Base-by-base conservation (phyloP, 2,329 filamentous ascomycete genomes). In the Hymenoscyphus albidus region DNA sequence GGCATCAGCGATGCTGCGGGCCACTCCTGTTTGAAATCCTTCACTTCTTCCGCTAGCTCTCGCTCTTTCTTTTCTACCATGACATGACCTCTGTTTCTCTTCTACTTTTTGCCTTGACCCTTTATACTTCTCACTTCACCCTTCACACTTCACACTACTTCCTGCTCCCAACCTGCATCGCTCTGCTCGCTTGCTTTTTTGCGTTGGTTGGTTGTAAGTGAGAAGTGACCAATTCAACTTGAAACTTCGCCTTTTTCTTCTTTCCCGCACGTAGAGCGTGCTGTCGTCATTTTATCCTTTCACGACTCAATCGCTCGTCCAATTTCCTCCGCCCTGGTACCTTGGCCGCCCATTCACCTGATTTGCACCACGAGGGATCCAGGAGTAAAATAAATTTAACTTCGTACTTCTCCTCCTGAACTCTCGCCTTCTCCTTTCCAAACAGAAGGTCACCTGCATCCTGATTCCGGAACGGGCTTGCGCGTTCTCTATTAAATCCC, bases 41-140 rank as follows among this genome's bases (percentile, higher is more conserved):
- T 51, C 44, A 51, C 18, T 51, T 51, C 44, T 51, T 51, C 44
- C 44, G 44, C 22, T 51, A n/a, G n/a, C 44, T 51, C 44, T 51
- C 44, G 44, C 44, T 51, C 44, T 51, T 51, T 35, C 35, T 10
- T 35, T 35, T 35, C 35, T 35, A 7, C 35, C 4, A 4, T 35
- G 1, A 1, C 44, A 51, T 13, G 7, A 27, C 44, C 18, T 48
- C 44, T 4, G 2, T 18, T 51, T 27, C 9, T 18, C 22, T 51
- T 51, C 44, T 22, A 51, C n/a, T 51, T 51, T 51, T 51, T 27
- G 44, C 44, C 14, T 27, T 27, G 27, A 3, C 22, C 18, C 10
- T 10, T 51, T 27, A 3, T 22, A n/a, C n/a, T 22, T 22, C 4
- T 3, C 22, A 3, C 18, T n/a, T 22, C 44, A 10, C 44, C 22